Conservation (phyloP, 306 rosid genomes). For the Astragalus membranaceus region DNA sequence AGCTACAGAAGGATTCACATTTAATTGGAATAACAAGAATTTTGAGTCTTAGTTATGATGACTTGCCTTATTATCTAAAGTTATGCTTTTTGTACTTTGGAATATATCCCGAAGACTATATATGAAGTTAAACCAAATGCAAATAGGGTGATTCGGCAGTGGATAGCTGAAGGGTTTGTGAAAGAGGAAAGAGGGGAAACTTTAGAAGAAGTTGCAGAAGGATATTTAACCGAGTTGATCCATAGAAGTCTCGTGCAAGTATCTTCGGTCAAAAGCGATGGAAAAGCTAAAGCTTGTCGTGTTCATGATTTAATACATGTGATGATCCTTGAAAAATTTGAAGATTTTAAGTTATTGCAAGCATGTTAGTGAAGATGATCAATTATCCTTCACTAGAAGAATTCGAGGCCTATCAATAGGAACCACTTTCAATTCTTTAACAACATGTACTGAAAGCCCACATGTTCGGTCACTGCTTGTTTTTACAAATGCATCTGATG, state of each 20-base stretch:
- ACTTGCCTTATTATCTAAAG: neutral
- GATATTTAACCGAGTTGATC: neutral
- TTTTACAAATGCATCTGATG: neutral
- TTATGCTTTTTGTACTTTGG: neutral
- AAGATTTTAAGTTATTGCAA: neutral
- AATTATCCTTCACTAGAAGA: neutral
- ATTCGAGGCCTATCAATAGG: neutral
- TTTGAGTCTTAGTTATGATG: neutral
- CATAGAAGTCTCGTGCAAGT: neutral
- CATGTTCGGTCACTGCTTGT: neutral
- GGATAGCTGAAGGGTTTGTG: slow-evolving; percentile 12
- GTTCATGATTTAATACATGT: neutral
- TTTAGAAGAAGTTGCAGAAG: neutral
- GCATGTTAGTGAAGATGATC: neutral
- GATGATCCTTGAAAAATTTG: neutral
- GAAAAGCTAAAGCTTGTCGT: neutral
- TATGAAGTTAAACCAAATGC: neutral
- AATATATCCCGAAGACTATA: neutral
- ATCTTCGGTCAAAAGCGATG: neutral
- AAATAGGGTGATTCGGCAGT: neutral
- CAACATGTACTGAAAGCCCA: neutral
- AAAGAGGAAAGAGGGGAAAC: neutral
- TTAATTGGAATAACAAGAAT: neutral
- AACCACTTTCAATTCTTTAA: neutral
- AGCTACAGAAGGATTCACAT: neutral